Evolutionary conservation across 306 rosid genomes (phyloP), one percentile per base, ranked within the genome.

Genomic region (Cicer chorassanicum): DNA sequence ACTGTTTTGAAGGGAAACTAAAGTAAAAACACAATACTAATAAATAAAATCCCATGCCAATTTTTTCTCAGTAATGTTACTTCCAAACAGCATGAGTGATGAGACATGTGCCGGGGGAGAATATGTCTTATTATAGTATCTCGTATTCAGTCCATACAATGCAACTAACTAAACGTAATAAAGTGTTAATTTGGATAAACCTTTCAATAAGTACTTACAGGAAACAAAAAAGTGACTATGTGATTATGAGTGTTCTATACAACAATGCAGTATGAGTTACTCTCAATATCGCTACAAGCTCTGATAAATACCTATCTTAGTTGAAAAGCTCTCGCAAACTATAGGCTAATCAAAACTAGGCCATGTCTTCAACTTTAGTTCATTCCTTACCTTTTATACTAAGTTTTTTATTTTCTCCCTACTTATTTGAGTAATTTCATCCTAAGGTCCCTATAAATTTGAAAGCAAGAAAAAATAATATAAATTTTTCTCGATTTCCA

Each of bases 111-210:
- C 39, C 19, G 45, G 24, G 24, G 63, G 55, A 65, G 48, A 48
- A 50, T 46, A 56, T 80, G 48, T 57, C 46, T 46, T 41, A 42
- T 24, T 29, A 21, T 62, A 49, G 13, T 3, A 53, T 42, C n/a
- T 11, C 72, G 48, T 29, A 74, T 39, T 65, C 40, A 55, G 53
- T 44, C n/a, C 39, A 65, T 55, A 44, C 60, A 11, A 15, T 41
- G 6, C 48, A 39, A 38, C 45, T 5, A 34, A 13, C 53, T 18
- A 67, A 42, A 45, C 43, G 21, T n/a, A 49, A 56, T 21, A 29
- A 49, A 80, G 18, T 21, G 29, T 46, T 57, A 61, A 38, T 61
- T 36, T 61, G 66, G 66, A 6, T 61, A 61, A 61, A 38, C 19
- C 2, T 61, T 36, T 36, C 7, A 12, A 13, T 24, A n/a, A 36